A percentile compares a stretch with the other conserved stretches of the same genome.
Conservation (phyloP, 2,329 filamentous ascomycete genomes). For the Pseudodiploospora longispora region DNA sequence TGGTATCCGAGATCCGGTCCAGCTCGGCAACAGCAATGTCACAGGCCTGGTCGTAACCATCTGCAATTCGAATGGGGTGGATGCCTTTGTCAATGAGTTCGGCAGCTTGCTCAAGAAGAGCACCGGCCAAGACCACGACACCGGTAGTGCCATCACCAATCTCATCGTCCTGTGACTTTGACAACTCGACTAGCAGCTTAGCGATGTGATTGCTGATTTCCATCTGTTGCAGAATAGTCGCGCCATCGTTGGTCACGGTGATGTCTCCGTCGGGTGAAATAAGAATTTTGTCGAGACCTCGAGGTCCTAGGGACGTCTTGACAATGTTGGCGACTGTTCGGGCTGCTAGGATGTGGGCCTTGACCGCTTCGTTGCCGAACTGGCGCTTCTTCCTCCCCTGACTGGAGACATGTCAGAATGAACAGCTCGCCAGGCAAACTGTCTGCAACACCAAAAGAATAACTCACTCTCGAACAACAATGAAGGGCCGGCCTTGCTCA, state of each 20-base stretch:
- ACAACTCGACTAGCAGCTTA: conserved; percentile 92
- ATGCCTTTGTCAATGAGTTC: conserved; percentile 99
- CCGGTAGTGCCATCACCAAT: conserved; percentile 98
- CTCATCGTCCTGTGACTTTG: conserved; percentile 97
- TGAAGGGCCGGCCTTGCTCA: conserved; percentile 94
- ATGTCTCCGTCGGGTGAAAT: conserved; percentile 99
- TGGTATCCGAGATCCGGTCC: conserved; percentile 85
- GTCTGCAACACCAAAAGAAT: background rate
- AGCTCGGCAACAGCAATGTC: conserved; percentile 91
- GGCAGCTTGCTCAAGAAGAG: conserved; percentile 89
- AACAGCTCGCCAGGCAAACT: background rate
- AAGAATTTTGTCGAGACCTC: conserved; percentile 96
- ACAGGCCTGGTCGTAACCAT: conserved; percentile 95
- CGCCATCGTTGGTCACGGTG: conserved; percentile 97
- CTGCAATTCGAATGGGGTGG: conserved; percentile 95
- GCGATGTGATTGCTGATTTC: conserved; percentile 98
- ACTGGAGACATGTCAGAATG: conserved; percentile 37
- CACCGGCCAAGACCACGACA: conserved; percentile 91
- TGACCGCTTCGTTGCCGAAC: conserved; percentile 94
- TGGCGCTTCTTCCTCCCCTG: conserved; percentile 97
- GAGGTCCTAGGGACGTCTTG: conserved; percentile 91
- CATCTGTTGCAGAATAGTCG: conserved; percentile 96
- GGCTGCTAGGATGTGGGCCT: conserved; percentile 94
- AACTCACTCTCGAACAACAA: conserved; percentile 91
- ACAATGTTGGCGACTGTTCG: conserved; percentile 95